A percentile compares a stretch with the other conserved stretches of the same genome.
Evolutionary conservation across 441 rosid genomes (phyloP).

Genomic region (Capsella rubella): DNA sequence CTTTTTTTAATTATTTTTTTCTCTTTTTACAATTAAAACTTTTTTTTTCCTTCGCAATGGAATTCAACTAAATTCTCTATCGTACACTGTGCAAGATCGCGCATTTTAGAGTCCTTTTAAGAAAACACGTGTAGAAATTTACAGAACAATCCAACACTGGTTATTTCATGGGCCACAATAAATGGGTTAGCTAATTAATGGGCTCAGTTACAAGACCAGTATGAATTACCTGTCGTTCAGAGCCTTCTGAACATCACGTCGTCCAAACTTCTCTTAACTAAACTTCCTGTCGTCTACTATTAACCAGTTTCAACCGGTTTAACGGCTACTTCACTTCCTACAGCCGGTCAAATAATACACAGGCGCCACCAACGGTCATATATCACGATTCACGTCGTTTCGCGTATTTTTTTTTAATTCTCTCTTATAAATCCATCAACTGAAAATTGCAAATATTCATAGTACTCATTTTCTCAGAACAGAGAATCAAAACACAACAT

Average conservation of each 20-base stretch:
- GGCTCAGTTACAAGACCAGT: conserved; percentile 17
- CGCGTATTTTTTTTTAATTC: neutral
- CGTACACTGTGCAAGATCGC: conserved; percentile 8
- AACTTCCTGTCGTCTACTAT: neutral
- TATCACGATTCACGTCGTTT: conserved; percentile 41
- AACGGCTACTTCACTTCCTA: conserved; percentile 53
- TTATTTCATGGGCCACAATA: conserved; percentile 10
- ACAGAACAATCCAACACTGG: neutral
- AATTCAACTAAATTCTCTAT: conserved; percentile 32
- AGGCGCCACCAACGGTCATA: conserved; percentile 61
- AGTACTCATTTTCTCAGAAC: neutral
- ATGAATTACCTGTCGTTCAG: conserved; percentile 23
- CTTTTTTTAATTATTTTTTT: neutral
- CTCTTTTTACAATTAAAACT: conserved; percentile 13
- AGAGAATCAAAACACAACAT: neutral
- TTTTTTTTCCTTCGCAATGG: neutral
- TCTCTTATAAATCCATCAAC: conserved; percentile 5
- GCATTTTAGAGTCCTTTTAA: conserved; percentile 11
- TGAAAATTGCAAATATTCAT: neutral
- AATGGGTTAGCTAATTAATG: conserved; percentile 15
- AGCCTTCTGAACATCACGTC: conserved; percentile 16
- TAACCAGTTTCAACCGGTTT: conserved; percentile 19
- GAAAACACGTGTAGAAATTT: conserved; percentile 23
- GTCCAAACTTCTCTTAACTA: neutral
- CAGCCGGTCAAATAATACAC: conserved; percentile 14